A percentile compares a stretch with the other conserved stretches of the same genome.
phyloP scores from a whole-genome alignment of 805 yeast species.

The Scheffersomyces amazonensis region DNA sequence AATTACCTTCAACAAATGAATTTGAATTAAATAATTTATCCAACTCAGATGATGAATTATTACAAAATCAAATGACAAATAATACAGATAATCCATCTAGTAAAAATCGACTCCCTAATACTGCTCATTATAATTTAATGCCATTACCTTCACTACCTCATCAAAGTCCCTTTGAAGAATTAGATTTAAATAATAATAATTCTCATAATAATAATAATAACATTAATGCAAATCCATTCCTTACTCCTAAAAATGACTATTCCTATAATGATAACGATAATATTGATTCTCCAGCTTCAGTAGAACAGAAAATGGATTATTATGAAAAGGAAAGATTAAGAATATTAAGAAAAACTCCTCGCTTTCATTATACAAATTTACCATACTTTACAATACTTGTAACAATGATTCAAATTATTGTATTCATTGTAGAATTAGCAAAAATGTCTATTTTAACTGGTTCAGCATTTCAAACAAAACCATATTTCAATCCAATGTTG shows the following conservation, averaged over 20 bases:
- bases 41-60: background rate
- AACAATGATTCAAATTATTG: constrained; percentile 47
- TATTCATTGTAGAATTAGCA: constrained; percentile 61
- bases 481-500: constrained; percentile 74
- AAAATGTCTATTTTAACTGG: constrained; percentile 60
- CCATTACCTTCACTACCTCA: constrained; percentile 5
- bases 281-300: background rate
- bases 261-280: background rate
- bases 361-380: constrained; percentile 34
- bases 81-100: background rate
- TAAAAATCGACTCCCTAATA: background rate
- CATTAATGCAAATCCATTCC: background rate
- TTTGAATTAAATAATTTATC: background rate
- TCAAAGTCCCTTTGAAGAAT: constrained; percentile 4
- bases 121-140: constrained; percentile 2
- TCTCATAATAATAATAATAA: background rate
- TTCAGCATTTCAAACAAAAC: constrained; percentile 62
- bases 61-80: background rate
- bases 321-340: constrained; percentile 21
- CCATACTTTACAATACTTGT: constrained; percentile 42
- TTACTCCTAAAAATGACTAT: background rate
- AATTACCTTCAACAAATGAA: background rate
- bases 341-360: constrained; percentile 23
- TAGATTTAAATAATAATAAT: background rate
- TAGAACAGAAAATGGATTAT: background rate